Evolutionary conservation across 2,329 filamentous ascomycete species (phyloP), one percentile per base, ranked within the genome.

Genomic region (Cladosporium halotolerans): DNA sequence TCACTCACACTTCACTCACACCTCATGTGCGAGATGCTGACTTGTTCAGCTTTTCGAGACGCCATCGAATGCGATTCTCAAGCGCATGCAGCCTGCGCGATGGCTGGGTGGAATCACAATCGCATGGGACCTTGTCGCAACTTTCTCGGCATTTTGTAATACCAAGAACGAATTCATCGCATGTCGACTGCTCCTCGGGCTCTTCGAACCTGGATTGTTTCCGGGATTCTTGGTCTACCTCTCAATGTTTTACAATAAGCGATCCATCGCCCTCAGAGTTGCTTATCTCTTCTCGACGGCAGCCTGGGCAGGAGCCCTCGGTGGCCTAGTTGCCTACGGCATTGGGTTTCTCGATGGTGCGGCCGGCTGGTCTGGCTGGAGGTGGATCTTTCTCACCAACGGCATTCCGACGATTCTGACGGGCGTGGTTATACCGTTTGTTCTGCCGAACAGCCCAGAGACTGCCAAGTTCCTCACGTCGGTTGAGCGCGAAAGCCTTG

Each of bases 311-410:
- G 75, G 76, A 28, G 75, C 74, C 1, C 73, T 79, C 38, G 74
- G 73, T 1, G 63, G 63, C 16, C 45, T 66, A 1, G 44, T 58
- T 9, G 57, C 57, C 2, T 57, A 58, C 56, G 84, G 77, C 1
- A 87, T 89, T 55, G 83, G 84, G 0, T 80, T 84, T 61, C 81
- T 90, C 79, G 82, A 86, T 45, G 86, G 86, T 1, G 64, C 81
- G 1, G 69, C 70, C 0, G 85, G 84, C 1, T 73, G 83, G 61
- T 71, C 73, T 28, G 86, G 84, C 1, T 90, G 86, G 87, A 74
- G 83, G 39, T 86, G 83, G 76, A 82, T 89, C 50, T 78, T 89
- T 75, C 77, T 80, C 31, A 45, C 45, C 42, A 45, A 52, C 11
- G 50, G 50, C 6, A 45, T 52, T 18, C 50, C 50, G 10, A 52